Conservation (phyloP, 192 early-diverging fungal genomes). For the Coemansia sp. region DNA sequence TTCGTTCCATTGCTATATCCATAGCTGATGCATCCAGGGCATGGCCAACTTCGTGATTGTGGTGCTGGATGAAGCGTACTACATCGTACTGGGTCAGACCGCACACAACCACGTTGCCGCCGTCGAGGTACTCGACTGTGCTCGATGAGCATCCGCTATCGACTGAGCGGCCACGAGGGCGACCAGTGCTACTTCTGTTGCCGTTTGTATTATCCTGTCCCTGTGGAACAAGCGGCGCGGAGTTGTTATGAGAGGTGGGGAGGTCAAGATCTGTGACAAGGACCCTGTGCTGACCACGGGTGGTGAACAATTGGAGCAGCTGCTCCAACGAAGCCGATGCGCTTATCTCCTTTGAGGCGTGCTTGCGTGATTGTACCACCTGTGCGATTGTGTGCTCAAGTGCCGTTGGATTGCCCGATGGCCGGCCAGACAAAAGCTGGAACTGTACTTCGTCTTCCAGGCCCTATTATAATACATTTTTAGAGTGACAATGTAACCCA, state of each 20-base stretch:
- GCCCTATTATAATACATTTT: constrained; percentile 16
- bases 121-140: constrained; percentile 8
- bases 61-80: constrained; percentile 48
- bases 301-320: constrained; percentile 38
- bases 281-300: constrained; percentile 35
- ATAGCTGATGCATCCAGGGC: constrained; percentile 17
- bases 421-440: constrained; percentile 36
- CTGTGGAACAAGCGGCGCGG: constrained; percentile 15
- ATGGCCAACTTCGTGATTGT: constrained; percentile 47
- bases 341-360: constrained; percentile 36
- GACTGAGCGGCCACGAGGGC: constrained; percentile 21
- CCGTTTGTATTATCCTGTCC: not conserved
- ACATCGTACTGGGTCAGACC: constrained; percentile 52
- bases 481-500: not conserved
- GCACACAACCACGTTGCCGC: constrained; percentile 12
- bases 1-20: constrained; percentile 7
- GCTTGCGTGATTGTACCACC: constrained; percentile 43
- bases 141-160: constrained; percentile 34
- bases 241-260: not conserved
- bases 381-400: constrained; percentile 31
- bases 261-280: constrained; percentile 25
- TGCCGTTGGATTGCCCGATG: constrained; percentile 33
- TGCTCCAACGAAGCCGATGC: constrained; percentile 29
- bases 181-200: not conserved
- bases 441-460: constrained; percentile 41